Evolutionary conservation across 805 yeast species (phyloP), one percentile per base, ranked within the genome.

Genomic region (Barnettozyma salicaria): DNA sequence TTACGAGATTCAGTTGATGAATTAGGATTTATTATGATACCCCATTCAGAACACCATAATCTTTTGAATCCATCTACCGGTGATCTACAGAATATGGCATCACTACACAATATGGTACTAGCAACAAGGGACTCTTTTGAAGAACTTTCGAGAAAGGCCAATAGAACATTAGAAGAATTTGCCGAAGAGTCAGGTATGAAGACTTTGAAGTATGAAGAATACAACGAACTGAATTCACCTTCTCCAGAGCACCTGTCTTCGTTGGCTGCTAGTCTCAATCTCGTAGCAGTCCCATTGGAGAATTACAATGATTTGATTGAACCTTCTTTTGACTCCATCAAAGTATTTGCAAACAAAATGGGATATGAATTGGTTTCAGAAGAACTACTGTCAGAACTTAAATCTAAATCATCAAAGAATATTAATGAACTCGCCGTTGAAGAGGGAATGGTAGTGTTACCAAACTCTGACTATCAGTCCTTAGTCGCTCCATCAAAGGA

Each of bases 381-480:
- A 6, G 34, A 37, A 8, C 36, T 36, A 18, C 21, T 43, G 7
- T 21, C 32, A 4, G 26, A 27, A 3, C 16, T 47, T 36, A 38
- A 33, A 19, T 11, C 10, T 16, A 18, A 13, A 16, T 33, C 39
- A 4, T 24, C 35, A 7, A 44, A 39, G 12, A 44, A 28, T 14
- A 19, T 53, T 12, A 34, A 43, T 6, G 46, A 34, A 3, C 51
- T 11, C 26, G 39, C 39, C 17, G 25, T 39, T 8, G 44, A 33
- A 10, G 17, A 20, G 5, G 33, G 29, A 11, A 27, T 31, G 22
- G 35, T 36, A 5, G 32, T 41, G 11, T 14, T 44, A n/a, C 7
- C 32, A 13, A 12, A 24, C 12, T 28, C 24, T 3, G 39, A 28
- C 20, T 33, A 27, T 29, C 24, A 25, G 11, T 7, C 25, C n/a